Evolutionary conservation across 2,329 filamentous ascomycete genomes (phyloP).

Genomic region (Rachicladosporium sp.): DNA sequence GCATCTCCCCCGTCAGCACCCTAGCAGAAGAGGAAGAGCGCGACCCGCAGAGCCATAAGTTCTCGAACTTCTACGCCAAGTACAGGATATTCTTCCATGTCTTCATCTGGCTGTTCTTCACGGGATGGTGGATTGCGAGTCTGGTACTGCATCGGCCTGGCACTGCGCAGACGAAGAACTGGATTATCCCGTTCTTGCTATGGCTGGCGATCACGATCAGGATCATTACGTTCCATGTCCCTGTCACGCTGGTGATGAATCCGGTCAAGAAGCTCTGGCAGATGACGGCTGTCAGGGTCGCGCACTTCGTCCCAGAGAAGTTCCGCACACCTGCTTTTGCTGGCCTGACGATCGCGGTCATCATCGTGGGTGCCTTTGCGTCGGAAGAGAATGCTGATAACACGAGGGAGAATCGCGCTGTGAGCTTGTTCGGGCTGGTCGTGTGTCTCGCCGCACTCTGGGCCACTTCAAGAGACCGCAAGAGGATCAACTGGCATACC

Average conservation of each 20-base stretch:
- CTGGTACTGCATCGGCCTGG: constrained; percentile 52
- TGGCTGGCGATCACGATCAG: constrained; percentile 65
- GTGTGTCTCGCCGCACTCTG: constrained; percentile 60
- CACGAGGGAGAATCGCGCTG: constrained; percentile 64
- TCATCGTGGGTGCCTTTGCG: constrained; percentile 67
- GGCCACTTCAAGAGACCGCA: constrained; percentile 58
- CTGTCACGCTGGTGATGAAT: constrained; percentile 51
- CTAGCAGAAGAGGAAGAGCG: not conserved
- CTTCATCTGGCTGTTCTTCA: constrained; percentile 14
- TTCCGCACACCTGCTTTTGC: constrained; percentile 53
- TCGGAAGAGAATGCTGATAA: constrained; percentile 62
- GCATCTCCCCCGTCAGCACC: constrained; percentile 2
- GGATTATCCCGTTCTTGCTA: constrained; percentile 73
- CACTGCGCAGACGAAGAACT: constrained; percentile 50
- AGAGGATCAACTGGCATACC: constrained; percentile 35
- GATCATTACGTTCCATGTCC: constrained; percentile 60
- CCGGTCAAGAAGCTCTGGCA: constrained; percentile 59
- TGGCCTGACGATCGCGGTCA: constrained; percentile 51
- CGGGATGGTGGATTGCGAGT: constrained; percentile 64
- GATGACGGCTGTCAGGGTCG: constrained; percentile 47
- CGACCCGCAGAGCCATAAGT: constrained; percentile 11
- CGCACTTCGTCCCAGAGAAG: constrained; percentile 53
- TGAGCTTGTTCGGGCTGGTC: constrained; percentile 66
- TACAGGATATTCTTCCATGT: constrained; percentile 33
- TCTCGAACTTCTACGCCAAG: constrained; percentile 31